phyloP scores from a whole-genome alignment of 306 rosid genomes.

The Alnus glutinosa region DNA sequence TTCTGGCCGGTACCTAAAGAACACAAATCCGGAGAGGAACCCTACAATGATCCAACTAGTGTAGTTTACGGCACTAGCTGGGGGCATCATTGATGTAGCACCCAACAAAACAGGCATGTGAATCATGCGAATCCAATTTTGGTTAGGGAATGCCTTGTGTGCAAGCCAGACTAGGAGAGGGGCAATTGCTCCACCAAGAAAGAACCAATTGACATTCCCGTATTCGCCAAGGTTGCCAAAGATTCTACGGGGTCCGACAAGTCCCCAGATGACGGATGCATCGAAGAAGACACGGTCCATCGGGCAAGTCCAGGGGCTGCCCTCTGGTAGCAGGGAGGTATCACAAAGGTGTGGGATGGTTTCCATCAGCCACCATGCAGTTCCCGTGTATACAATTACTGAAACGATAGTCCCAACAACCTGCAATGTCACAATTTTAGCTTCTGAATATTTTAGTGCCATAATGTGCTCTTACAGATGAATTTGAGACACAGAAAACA shows the following conservation, averaged over 20 bases:
- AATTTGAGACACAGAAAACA: conserved; percentile 1
- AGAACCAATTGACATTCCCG: conserved; percentile 60
- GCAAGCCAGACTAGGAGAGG: conserved; percentile 75
- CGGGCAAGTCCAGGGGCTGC: conserved; percentile 83
- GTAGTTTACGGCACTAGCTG: conserved; percentile 72
- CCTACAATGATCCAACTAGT: conserved; percentile 65
- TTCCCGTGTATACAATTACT: conserved; percentile 51
- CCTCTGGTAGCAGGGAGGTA: conserved; percentile 38
- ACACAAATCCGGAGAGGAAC: conserved; percentile 53
- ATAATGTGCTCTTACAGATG: neutral
- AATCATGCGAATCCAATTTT: conserved; percentile 54
- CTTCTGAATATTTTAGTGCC: neutral
- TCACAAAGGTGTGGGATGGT: conserved; percentile 70
- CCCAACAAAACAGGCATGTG: conserved; percentile 76
- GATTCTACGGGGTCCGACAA: conserved; percentile 82
- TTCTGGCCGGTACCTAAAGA: conserved; percentile 44
- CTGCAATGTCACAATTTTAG: conserved; percentile 38
- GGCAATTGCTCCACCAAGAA: conserved; percentile 69
- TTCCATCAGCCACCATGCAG: conserved; percentile 88
- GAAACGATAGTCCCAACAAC: conserved; percentile 65
- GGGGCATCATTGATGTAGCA: conserved; percentile 74
- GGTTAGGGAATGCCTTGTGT: conserved; percentile 55
- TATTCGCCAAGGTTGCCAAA: conserved; percentile 82
- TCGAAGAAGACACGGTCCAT: conserved; percentile 74
- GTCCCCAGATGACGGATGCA: conserved; percentile 90